A percentile compares a stretch with the other conserved stretches of the same genome.
Evolutionary conservation across 805 yeast species (phyloP).

Genomic region (Tetrapisispora fleetii): DNA sequence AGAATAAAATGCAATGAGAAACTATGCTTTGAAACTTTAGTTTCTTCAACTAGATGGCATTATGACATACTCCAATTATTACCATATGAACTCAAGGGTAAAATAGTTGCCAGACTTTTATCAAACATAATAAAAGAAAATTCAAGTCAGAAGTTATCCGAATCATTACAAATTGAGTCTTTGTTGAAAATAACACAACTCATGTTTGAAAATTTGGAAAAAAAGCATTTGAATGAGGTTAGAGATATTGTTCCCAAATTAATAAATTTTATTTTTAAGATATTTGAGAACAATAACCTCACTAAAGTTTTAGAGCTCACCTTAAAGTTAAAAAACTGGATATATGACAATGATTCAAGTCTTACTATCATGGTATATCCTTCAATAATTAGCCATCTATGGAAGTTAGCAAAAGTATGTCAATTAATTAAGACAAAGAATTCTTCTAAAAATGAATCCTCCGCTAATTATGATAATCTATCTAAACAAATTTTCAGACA

Average conservation of each 20-base stretch:
- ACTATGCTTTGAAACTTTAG: background rate
- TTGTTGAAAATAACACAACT: constrained; percentile 17
- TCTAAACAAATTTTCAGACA: constrained; percentile 54
- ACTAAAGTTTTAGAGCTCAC: constrained; percentile 30
- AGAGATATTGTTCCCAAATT: background rate
- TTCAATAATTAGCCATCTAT: constrained; percentile 52
- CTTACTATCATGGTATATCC: constrained; percentile 52
- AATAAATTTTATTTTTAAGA: background rate
- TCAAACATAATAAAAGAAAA: background rate
- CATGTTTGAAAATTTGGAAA: background rate
- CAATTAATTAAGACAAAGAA: constrained; percentile 16
- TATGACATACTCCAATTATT: background rate
- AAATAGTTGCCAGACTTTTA: background rate
- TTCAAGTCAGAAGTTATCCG: constrained; percentile 6
- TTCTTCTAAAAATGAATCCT: background rate
- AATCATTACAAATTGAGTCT: constrained; percentile 16
- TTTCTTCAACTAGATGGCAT: background rate
- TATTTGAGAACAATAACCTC: background rate
- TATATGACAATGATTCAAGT: constrained; percentile 35
- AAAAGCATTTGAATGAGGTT: too few relatives aligned
- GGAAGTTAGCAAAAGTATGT: constrained; percentile 46
- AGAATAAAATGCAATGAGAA: background rate
- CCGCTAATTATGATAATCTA: constrained; percentile 5
- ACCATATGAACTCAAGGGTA: background rate
- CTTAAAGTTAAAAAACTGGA: constrained; percentile 22